Evolutionary conservation across 106 monocot genomes (phyloP), one percentile per base, ranked within the genome.

Genomic region (Hemerocallis citrina): DNA sequence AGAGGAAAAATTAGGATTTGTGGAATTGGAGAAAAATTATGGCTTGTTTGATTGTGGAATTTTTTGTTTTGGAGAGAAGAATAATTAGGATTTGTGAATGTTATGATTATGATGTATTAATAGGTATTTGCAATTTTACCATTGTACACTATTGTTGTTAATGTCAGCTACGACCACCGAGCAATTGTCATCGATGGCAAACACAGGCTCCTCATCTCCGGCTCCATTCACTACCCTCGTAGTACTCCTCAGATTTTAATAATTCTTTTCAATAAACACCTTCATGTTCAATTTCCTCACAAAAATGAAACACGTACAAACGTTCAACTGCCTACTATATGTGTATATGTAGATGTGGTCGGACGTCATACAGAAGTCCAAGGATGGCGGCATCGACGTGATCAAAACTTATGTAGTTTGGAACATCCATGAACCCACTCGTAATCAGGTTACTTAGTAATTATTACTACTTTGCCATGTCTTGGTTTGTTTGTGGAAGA

Each of bases 371-470:
- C 63, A 79, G 35, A 88, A 83, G 57, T 74, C 88, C 47, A 88
- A 88, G 83, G 72, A 79, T 56, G 88, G 88, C 16, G 88, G 88
- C 2, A 66, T 88, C 16, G 88, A 88, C 39, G 70, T 88, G 52
- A 70, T 88, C 11, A 83, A 88, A 61, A 88, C 76, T 34, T 88
- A 88, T 31, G 74, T 88, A 60, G 83, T 88, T 68, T 88, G 88
- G 88, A 55, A 88, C 68, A 72, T 88, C 70, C 88, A 88, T 34
- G 83, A 88, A 37, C 87, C 96, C 33, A 74, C 84, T 51, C 70
- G 54, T 20, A 70, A 67, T 40, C 84, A 96, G 87, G 95, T 81
- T 51, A 13, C 13, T 49, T 1, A 9, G 3, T 23, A 49, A 23
- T 13, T 42, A 42, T 42, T 42, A 14, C 3, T 10, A 14, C 17